Base-by-base conservation (phyloP, 257 asterid genomes). In the Capsicum pubescens region DNA sequence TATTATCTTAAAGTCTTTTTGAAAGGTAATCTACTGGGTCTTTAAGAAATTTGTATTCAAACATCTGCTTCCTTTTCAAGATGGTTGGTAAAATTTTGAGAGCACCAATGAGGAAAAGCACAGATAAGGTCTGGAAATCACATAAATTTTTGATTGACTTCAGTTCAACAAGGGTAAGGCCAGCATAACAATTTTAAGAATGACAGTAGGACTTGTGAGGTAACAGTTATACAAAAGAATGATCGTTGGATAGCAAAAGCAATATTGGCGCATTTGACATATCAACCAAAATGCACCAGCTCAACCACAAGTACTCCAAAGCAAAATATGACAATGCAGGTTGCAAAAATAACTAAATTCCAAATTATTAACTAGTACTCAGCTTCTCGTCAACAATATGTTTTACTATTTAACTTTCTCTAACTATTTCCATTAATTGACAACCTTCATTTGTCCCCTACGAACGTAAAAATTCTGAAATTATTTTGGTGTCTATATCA, bases 111-210 rank as follows among this genome's bases (percentile, higher is more conserved):
- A 93, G 91, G 93, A 94, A 94, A 86, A 93, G 97, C 69, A 94
- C 90, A 19, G 92, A 91, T 84, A 94, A 71, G 6, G 98, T 93
- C 91, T 93, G 90, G 76, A 90, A 92, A 89, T 93, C 97, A 15
- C 93, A 94, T 52, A 93, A 86, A 86, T 93, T 97, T 88, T 92
- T 93, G 82, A 94, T 93, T 0, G 98, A 93, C 87, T 90, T 91
- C 86, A 94, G 89, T 71, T 94, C 97, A 35, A 95, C 93, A 80
- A 94, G 97, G 79, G 97, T 95, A 85, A 94, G 92, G 70, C 97
- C 98, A 54, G 99, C 99, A 98, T 95, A 86, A 55, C 36, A 61
- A 77, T 9, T 26, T 52, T 35, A 14, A n/a, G 26, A 19, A n/a
- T 11, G 44, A 39, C 63, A 83, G 36, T 16, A 54, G 66, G 52